Conservation (phyloP, 179 eudicot species). For the Silene noctiflora region DNA sequence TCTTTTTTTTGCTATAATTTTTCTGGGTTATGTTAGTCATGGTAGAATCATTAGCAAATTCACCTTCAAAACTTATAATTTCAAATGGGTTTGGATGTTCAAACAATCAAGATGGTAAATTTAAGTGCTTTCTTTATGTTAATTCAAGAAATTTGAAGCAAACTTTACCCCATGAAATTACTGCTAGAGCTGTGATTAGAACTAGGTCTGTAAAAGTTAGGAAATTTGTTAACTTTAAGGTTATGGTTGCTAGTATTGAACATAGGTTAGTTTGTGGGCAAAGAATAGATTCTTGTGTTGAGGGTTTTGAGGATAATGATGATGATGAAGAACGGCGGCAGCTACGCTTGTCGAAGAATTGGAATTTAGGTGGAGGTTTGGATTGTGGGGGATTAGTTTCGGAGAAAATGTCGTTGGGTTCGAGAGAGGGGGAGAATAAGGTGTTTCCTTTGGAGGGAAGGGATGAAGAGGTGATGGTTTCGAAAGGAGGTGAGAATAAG, state of each 20-base stretch:
- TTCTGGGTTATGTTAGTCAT: conserved; percentile 4
- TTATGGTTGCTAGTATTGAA: conserved; percentile 26
- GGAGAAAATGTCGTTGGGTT: not conserved
- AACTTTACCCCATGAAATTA: not conserved
- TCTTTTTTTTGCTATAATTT: not conserved
- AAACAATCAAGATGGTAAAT: conserved; percentile 9
- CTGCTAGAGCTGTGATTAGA: not conserved
- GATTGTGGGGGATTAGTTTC: conserved; percentile 6
- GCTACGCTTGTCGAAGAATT: not conserved
- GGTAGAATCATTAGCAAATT: conserved; percentile 11
- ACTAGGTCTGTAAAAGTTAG: conserved; percentile 4
- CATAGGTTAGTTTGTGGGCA: conserved; percentile 17
- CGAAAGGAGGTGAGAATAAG: not conserved
- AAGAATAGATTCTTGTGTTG: conserved; percentile 7
- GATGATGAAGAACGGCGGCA: not conserved
- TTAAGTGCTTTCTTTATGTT: conserved; percentile 6
- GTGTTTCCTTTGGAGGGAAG: not conserved
- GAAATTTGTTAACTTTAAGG: conserved; percentile 15
- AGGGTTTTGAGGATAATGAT: conserved; percentile 5
- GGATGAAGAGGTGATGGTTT: not conserved
- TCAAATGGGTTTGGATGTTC: conserved; percentile 24
- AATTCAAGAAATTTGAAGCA: conserved; percentile 10
- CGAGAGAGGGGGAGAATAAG: not conserved
- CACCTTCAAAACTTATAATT: not conserved
- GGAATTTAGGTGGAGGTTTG: not conserved